These are phyloP conservation scores for Clavariopsis aquatica DNA, from an alignment of 495 filamentous ascomycete genomes.

Conservation along the genomic window DNA sequence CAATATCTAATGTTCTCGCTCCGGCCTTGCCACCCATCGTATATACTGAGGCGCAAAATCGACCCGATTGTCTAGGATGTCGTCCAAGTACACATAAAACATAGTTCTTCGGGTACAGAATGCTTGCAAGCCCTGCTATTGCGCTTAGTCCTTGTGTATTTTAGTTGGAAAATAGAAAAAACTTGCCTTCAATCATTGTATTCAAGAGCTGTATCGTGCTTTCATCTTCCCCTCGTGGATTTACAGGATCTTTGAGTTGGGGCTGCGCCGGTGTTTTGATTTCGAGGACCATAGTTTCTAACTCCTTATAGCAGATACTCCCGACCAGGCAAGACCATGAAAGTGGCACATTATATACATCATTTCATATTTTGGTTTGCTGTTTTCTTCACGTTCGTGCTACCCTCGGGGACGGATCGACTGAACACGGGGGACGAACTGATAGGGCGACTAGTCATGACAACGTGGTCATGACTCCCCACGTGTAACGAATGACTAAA, in stretches of 20 bases:
- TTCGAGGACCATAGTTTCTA: neutral
- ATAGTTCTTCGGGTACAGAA: neutral
- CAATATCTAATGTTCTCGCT: neutral
- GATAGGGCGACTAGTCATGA: too few species aligned
- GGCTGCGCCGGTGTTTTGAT: neutral
- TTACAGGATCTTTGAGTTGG: too few species aligned
- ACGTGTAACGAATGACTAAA: too few species aligned
- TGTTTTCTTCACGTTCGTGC: too few species aligned
- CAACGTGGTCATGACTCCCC: too few species aligned
- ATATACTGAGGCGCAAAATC: constrained; percentile 6
- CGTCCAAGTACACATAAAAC: neutral
- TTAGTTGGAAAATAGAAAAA: neutral
- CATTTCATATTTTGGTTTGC: too few species aligned
- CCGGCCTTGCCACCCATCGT: constrained; percentile 1
- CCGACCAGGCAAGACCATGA: too few species aligned
- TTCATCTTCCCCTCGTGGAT: constrained; percentile 6
- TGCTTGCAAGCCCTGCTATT: neutral
- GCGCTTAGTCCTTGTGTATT: neutral
- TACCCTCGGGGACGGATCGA: too few species aligned
- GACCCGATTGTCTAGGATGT: neutral
- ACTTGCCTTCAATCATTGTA: constrained; percentile 4
- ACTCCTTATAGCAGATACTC: neutral
- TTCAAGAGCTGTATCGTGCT: constrained; percentile 1
- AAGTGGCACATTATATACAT: too few species aligned
- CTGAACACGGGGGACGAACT: too few species aligned